Evolutionary conservation across 1,284 basidiomycete species (phyloP), one percentile per base, ranked within the genome.

Genomic region (Boletus nobilissimus): DNA sequence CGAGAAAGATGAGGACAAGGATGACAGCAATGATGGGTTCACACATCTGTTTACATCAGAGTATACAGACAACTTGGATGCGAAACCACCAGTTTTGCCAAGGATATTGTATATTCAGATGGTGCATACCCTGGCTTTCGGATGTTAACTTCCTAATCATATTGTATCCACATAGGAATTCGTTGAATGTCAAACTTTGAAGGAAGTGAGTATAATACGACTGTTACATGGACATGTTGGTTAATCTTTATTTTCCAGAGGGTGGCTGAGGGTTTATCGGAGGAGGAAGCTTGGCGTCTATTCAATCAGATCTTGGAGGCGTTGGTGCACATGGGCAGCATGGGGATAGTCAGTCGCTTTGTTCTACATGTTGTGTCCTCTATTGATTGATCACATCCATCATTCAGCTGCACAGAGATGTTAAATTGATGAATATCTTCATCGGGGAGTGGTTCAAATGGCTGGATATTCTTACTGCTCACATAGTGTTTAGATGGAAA

Each of bases 291-390:
- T 0, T 99, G 97, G 97, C 88, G 95, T 40, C 88, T 99, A 32
- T 96, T 99, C 83, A 93, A 96, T 70, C 97, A 99, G 86, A 94
- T 98, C 72, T 86, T 99, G n/a, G 97, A 98, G 79, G 97, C 97
- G 1, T 89, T 99, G 8, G 94, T 95, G 0, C 96, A 99, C 82
- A 97, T 99, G 92, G 93, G 95, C 26, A 93, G 92, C 40, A 89
- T 96, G 68, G 95, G 96, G 39, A 97, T 99, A 81, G 94, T 93
- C 67, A 67, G 70, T 72, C 22, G 43, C 18, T 73, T 76, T 32
- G 14, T 62, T 70, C 64, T 51, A 16, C n/a, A 40, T 48, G 5
- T 38, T 3, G 5, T 38, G 38, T 62, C 38, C 29, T 22, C 8
- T 62, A 54, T 65, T 81, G 19, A 83, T 62, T 8, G 19, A 19